Base-by-base conservation (phyloP, 2,329 filamentous ascomycete species). In the Ascochyta pisi region DNA sequence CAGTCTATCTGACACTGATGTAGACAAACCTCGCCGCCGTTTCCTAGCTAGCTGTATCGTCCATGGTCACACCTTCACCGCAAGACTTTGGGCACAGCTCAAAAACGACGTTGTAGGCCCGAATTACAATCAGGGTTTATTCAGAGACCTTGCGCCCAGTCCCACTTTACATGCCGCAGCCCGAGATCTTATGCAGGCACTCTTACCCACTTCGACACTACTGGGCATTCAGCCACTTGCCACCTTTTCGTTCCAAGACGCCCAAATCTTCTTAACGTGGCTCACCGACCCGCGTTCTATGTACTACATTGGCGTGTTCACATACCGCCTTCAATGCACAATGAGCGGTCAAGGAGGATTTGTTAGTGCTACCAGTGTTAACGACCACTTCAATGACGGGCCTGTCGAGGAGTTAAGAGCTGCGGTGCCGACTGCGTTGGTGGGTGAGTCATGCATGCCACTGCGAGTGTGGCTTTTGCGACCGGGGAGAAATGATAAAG, bases 11-110 rank as follows among this genome's bases (percentile, higher is more conserved):
- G 58, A 57, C 19, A 33, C 19, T 26, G 40, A 27, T 1, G 37
- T 43, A 9, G 61, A 64, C 15, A 40, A 41, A 13, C 26, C 31
- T 1, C 52, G 60, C 15, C 57, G 62, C 9, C 47, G 41, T 2
- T 64, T 64, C 12, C 51, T 64, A 8, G 62, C 62, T 9, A 40
- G 50, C 26, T 64, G 62, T 42, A 57, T 64, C 16, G 2, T 46
- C 2, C 54, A 57, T 26, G 62, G 62, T 4, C 8, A 49, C 16
- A 5, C 3, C 4, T 64, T 62, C 45, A 61, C 50, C 2, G 50
- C 49, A 19, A 44, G 53, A 15, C 42, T 64, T 23, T 64, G 62
- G 62, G 19, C 26, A n/a, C 62, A 64, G 29, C 38, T 63, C 6
- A 38, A 54, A 13, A 37, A 27, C 13, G 60, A 64, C 12, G 57